These are phyloP conservation scores for Sugiyamaella boreocaroliniensis DNA, from an alignment of 805 yeast species.

Conservation along the genomic window DNA sequence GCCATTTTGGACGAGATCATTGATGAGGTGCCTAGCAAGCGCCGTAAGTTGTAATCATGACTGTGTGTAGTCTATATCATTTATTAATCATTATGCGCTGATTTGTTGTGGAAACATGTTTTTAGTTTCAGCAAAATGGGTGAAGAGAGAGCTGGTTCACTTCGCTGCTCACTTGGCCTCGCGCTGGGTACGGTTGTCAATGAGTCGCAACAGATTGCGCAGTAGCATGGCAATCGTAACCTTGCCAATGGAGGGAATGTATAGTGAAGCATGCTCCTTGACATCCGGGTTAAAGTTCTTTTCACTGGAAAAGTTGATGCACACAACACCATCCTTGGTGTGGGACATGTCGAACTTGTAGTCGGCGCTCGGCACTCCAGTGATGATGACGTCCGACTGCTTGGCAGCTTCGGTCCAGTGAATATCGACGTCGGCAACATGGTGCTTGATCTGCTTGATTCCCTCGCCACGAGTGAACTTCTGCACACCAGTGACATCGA, in stretches of 20 bases:
- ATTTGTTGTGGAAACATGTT: not conserved
- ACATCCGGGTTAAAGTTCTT: conserved; percentile 78
- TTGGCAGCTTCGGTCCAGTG: conserved; percentile 60
- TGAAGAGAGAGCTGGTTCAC: too few relatives aligned
- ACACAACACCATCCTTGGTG: conserved; percentile 81
- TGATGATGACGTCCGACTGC: conserved; percentile 82
- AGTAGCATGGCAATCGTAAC: conserved; percentile 93
- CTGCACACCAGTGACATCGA: conserved; percentile 80
- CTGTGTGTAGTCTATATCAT: not conserved
- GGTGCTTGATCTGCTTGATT: conserved; percentile 70
- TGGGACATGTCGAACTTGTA: conserved; percentile 83
- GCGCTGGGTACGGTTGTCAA: conserved; percentile 43
- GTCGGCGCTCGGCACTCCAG: conserved; percentile 83
- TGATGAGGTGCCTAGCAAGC: conserved; percentile 13
- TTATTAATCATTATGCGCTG: not conserved
- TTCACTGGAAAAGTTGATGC: conserved; percentile 81
- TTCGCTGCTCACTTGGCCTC: conserved; percentile 26
- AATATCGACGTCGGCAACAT: conserved; percentile 52
- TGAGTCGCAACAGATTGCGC: conserved; percentile 78
- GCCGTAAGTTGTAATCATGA: not conserved
- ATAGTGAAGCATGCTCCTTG: conserved; percentile 78
- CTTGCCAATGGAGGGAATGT: conserved; percentile 93
- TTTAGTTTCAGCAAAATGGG: too few relatives aligned
- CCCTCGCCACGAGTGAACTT: conserved; percentile 93
- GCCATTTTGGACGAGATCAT: conserved; percentile 9